Conservation (phyloP, 495 filamentous ascomycete genomes). For the Eremomyces bilateralis region DNA sequence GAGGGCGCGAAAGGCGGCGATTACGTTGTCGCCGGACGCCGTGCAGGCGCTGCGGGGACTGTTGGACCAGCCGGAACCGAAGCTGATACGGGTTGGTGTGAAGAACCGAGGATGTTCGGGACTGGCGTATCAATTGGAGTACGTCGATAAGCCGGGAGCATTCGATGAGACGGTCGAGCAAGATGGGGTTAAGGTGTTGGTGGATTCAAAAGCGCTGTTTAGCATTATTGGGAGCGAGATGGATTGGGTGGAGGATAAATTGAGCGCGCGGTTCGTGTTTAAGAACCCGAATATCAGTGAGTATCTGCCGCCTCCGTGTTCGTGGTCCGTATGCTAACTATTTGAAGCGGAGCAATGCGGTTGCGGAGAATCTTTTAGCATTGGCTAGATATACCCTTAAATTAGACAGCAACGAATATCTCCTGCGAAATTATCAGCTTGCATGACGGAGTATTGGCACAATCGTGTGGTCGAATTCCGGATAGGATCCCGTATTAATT, state of each 20-base stretch:
- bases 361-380: conserved; percentile 94
- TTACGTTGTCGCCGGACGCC: conserved; percentile 61
- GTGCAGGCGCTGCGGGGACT: conserved; percentile 52
- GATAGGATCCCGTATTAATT: no score
- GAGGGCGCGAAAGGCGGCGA: conserved; percentile 71
- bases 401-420: no score
- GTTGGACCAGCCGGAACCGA: conserved; percentile 62
- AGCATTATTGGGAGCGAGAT: conserved; percentile 98
- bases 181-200: conserved; percentile 85
- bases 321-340: conserved; percentile 1
- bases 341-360: conserved; percentile 80
- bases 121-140: conserved; percentile 86
- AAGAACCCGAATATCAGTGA: conserved; percentile 94
- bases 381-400: no score
- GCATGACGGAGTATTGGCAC: no score
- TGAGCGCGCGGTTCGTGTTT: conserved; percentile 80
- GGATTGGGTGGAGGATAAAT: conserved; percentile 94
- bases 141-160: conserved; percentile 66
- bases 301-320: conserved; percentile 18
- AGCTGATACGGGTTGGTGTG: conserved; percentile 82
- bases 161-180: conserved; percentile 92
- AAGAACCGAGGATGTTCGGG: conserved; percentile 93
- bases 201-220: conserved; percentile 91
- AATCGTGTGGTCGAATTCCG: no score
- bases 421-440: no score